A percentile compares a stretch with the other conserved stretches of the same genome.
Conservation (phyloP, 352 stramenopile species). For the Phytophthora capsici region DNA sequence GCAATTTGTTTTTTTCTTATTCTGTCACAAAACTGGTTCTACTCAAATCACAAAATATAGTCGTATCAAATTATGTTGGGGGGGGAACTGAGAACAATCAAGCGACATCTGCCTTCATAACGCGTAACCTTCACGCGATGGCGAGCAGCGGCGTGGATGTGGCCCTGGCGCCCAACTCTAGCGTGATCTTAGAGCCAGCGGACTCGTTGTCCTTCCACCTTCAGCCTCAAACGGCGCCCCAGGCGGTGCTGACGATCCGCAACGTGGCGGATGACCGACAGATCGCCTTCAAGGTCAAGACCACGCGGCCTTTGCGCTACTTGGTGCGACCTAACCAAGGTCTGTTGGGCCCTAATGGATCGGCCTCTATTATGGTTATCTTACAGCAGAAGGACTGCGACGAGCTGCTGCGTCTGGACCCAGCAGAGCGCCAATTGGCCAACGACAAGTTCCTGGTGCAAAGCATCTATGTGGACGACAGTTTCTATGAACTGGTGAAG, state of each 20-base stretch:
- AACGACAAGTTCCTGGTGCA: slow-evolving; percentile 93
- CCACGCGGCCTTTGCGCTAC: slow-evolving; percentile 87
- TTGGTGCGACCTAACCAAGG: slow-evolving; percentile 90
- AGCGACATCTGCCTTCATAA: slow-evolving; percentile 26
- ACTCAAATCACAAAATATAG: neutral
- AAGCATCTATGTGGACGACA: slow-evolving; percentile 84
- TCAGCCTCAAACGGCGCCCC: slow-evolving; percentile 63
- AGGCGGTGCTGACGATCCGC: slow-evolving; percentile 84
- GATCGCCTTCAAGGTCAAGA: slow-evolving; percentile 92
- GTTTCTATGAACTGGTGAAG: slow-evolving; percentile 88
- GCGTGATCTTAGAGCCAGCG: slow-evolving; percentile 80
- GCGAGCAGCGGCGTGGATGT: slow-evolving; percentile 58
- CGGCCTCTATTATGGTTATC: slow-evolving; percentile 86
- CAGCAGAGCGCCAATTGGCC: slow-evolving; percentile 77
- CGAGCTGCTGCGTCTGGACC: slow-evolving; percentile 79
- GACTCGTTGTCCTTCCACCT: slow-evolving; percentile 85
- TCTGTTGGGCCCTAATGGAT: slow-evolving; percentile 77
- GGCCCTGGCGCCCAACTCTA: slow-evolving; percentile 72
- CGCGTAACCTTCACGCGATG: slow-evolving; percentile 35
- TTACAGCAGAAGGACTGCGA: slow-evolving; percentile 91
- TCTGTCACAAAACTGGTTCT: too few relatives aligned
- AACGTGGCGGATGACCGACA: slow-evolving; percentile 84
- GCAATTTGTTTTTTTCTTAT: too few relatives aligned
- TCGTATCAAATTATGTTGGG: neutral
- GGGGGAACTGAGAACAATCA: slow-evolving; percentile 44